phyloP scores from a whole-genome alignment of 495 filamentous ascomycete species.

The Xylaria scruposa region DNA sequence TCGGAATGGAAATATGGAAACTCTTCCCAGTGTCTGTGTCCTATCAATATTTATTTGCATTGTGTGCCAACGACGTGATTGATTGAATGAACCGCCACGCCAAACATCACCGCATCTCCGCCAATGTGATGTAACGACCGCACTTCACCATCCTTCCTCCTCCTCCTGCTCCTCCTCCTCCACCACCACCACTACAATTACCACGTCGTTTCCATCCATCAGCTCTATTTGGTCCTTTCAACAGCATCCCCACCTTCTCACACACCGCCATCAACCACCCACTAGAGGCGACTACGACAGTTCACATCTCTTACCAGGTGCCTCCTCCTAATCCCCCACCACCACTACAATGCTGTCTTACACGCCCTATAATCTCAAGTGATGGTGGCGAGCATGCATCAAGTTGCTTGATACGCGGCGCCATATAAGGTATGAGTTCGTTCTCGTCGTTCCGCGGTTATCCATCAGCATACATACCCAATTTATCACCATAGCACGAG shows the following conservation, averaged over 20 bases:
- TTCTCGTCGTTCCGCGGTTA: constrained; percentile 10
- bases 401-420: neutral
- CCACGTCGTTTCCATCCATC: constrained; percentile 18
- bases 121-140: constrained; percentile 24
- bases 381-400: constrained; percentile 19
- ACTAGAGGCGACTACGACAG: constrained; percentile 29
- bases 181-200: neutral
- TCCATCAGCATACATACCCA: constrained; percentile 27
- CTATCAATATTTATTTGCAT: constrained; percentile 1
- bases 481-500: constrained; percentile 26
- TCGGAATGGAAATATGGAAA: neutral
- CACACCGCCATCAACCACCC: constrained; percentile 38
- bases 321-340: constrained; percentile 4
- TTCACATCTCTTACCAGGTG: constrained; percentile 13
- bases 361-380: constrained; percentile 1
- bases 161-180: neutral
- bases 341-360: neutral
- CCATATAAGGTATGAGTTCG: constrained; percentile 1
- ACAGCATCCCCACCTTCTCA: constrained; percentile 38
- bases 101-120: constrained; percentile 12
- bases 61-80: neutral
- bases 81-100: constrained; percentile 23
- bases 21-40: neutral
- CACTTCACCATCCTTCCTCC: constrained; percentile 10
- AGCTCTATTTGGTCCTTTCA: constrained; percentile 19